These are phyloP conservation scores for Penicillium expansum DNA, from an alignment of 2,329 filamentous ascomycete species.

Conservation along the genomic window DNA sequence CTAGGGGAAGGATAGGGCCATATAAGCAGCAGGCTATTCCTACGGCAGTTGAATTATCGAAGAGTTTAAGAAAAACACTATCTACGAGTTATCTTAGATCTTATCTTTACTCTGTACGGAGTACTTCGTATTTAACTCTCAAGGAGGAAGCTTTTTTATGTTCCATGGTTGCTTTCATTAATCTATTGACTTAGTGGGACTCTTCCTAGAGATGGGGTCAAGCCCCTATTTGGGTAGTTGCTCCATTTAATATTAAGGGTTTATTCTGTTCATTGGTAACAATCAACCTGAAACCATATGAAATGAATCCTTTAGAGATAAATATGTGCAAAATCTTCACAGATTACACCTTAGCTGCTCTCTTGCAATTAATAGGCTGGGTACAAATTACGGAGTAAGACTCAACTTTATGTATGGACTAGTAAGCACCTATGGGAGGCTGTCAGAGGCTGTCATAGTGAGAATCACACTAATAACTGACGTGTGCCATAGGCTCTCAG, in stretches of 20 bases:
- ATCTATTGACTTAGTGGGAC: background rate
- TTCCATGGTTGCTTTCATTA: background rate
- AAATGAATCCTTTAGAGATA: background rate
- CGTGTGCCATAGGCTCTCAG: too few relatives aligned
- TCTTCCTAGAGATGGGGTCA: background rate
- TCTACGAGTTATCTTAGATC: too few relatives aligned
- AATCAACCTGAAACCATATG: conserved; percentile 1
- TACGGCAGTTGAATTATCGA: background rate
- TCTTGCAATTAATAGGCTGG: background rate
- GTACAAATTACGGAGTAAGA: too few relatives aligned
- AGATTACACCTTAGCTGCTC: background rate
- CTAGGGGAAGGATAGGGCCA: background rate
- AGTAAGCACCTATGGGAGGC: too few relatives aligned
- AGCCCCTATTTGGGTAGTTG: background rate
- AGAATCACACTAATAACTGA: too few relatives aligned
- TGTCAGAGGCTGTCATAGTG: too few relatives aligned
- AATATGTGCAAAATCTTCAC: background rate
- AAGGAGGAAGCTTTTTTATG: background rate
- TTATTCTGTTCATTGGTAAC: background rate
- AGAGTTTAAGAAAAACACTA: background rate
- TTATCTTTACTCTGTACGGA: background rate
- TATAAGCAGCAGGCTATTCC: background rate
- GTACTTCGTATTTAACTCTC: background rate
- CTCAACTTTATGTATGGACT: too few relatives aligned
- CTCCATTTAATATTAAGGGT: background rate